Evolutionary conservation across 495 filamentous ascomycete genomes (phyloP), one percentile per base, ranked within the genome.

Genomic region (Neurospora discreta): DNA sequence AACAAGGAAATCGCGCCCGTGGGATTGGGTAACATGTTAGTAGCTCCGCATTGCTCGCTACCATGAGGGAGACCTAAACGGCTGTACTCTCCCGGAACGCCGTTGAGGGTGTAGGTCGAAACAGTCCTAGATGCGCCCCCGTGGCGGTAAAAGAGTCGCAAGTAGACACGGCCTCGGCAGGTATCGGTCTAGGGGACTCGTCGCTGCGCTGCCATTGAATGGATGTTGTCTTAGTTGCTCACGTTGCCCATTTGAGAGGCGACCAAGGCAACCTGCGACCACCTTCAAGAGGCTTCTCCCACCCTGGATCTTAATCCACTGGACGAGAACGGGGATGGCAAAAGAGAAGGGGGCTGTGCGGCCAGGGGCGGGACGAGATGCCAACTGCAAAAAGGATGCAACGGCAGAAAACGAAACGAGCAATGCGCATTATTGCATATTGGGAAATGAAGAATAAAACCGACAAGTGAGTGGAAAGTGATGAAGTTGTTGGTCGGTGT

Each of bases 121-220:
- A 60, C 52, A 60, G 52, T 33, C 26, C 52, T 30, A 60, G 52
- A 60, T 65, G 26, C 52, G 52, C 52, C 52, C 52, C 33, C 52
- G 20, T 26, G 26, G 52, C 52, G 52, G 52, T 60, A 60, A 60
- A 58, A 8, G 46, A 60, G 23, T 60, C 46, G 46, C 52, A 33
- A 65, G 52, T 36, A 65, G 52, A 65, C 52, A 65, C 26, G 18
- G 52, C 39, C 39, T 75, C 73, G 71, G 73, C 71, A 73, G 71
- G 73, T 68, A 68, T 71, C 71, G 73, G 73, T 69, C 71, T 65
- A 74, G 38, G 23, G 26, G 26, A 36, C 52, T 65, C 26, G 15
- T 8, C 26, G 52, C 26, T 65, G 52, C 52, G 52, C 2, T 65
- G 52, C 52, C 52, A 65, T 65, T 65, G 52, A 65, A 18, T 18